phyloP scores from a whole-genome alignment of 83 land plant species.

The Larix sibirica region DNA sequence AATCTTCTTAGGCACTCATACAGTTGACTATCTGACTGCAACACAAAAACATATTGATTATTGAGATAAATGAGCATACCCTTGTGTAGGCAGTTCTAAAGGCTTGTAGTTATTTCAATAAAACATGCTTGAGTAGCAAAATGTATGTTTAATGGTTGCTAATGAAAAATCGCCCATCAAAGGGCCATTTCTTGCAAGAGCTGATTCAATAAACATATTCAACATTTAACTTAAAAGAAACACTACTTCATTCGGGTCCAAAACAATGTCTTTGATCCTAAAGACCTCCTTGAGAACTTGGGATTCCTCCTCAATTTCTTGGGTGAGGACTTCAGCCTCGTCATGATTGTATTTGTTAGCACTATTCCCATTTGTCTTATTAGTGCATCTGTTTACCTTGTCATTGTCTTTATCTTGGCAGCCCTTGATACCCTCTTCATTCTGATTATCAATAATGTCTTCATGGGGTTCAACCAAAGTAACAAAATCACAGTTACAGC shows the following conservation, averaged over 20 bases:
- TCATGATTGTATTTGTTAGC: conserved; percentile 42
- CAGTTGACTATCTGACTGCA: conserved; percentile 55
- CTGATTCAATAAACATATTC: no score
- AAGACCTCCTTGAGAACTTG: conserved; percentile 52
- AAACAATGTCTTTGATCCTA: conserved; percentile 61
- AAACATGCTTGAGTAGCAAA: neutral
- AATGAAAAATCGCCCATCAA: no score
- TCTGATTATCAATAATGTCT: neutral
- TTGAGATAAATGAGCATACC: neutral
- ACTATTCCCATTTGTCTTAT: conserved; percentile 12
- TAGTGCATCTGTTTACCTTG: conserved; percentile 11
- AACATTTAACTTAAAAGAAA: neutral
- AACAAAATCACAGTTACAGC: conserved; percentile 6
- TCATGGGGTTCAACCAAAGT: neutral
- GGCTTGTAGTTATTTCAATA: neutral
- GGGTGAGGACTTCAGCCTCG: conserved; percentile 74
- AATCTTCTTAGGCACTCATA: conserved; percentile 60
- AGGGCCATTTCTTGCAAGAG: no score
- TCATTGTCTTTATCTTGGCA: neutral
- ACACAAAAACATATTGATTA: neutral
- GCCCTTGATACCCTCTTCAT: neutral
- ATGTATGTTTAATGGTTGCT: no score
- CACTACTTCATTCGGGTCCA: conserved; percentile 29
- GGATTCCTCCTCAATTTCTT: conserved; percentile 66
- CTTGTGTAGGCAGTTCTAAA: no score